These are phyloP conservation scores for Astrephomene gubernaculifera DNA, from an alignment of 139 green algal genomes.

Conservation along the genomic window DNA sequence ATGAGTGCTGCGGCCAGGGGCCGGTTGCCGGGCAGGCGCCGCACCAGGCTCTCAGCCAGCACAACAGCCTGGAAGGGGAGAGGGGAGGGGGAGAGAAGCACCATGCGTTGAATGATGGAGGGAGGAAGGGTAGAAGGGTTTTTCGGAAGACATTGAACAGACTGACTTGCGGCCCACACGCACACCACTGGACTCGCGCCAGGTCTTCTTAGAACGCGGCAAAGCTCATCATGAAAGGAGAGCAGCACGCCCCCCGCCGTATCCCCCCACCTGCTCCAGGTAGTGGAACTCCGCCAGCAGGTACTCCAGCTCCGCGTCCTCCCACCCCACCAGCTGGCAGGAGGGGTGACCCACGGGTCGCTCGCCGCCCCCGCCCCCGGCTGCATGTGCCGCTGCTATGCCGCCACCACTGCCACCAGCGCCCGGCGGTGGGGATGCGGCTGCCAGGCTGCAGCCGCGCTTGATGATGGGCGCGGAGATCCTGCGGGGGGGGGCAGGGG, in stretches of 20 bases:
- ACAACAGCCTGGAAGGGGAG: conserved; percentile 40
- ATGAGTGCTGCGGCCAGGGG: conserved; percentile 35
- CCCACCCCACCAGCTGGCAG: conserved; percentile 14
- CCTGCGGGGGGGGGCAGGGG: conserved; percentile 5
- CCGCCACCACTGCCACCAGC: neutral
- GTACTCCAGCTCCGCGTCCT: conserved; percentile 64
- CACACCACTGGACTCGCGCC: neutral
- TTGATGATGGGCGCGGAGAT: conserved; percentile 31
- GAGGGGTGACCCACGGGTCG: neutral
- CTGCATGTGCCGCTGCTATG: neutral
- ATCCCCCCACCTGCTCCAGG: conserved; percentile 55
- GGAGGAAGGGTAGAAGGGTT: neutral
- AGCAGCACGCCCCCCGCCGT: neutral
- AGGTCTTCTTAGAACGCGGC: neutral
- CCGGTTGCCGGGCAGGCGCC: conserved; percentile 48
- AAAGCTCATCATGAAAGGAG: neutral
- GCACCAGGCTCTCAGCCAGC: conserved; percentile 55
- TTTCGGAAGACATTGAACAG: neutral
- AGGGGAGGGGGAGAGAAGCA: neutral
- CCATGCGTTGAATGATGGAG: neutral
- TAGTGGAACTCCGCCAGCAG: conserved; percentile 63
- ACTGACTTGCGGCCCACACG: neutral
- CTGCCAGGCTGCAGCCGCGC: conserved; percentile 36
- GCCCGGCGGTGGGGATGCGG: neutral
- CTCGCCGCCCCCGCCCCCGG: too few relatives aligned